Conservation (phyloP, 2,329 filamentous ascomycete genomes). For the Botrytis fabae region DNA sequence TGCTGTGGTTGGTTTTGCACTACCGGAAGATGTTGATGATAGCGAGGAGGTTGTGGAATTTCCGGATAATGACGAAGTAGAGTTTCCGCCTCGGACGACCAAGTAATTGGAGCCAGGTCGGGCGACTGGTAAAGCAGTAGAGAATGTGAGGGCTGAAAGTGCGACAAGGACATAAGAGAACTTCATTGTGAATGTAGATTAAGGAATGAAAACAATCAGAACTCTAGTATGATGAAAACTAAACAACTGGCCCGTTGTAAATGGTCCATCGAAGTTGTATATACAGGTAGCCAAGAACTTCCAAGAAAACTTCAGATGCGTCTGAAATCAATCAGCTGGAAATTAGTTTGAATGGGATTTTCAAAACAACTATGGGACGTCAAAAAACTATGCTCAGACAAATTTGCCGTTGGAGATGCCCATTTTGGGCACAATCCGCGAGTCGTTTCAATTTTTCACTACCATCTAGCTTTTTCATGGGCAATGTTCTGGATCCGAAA, state of each 20-base stretch:
- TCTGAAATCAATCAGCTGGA: background rate
- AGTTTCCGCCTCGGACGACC: background rate
- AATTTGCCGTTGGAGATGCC: background rate
- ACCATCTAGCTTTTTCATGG: background rate
- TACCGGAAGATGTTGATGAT: background rate
- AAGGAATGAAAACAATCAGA: slow-evolving; percentile 5
- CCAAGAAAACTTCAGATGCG: slow-evolving; percentile 16
- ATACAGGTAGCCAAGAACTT: slow-evolving; percentile 17
- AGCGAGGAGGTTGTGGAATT: slow-evolving; percentile 5
- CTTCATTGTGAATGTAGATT: slow-evolving; percentile 14
- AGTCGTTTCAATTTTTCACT: slow-evolving; percentile 1
- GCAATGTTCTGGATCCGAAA: background rate
- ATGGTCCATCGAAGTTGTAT: slow-evolving; percentile 1
- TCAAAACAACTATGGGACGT: slow-evolving; percentile 15
- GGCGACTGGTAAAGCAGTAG: slow-evolving; percentile 11
- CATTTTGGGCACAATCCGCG: background rate
- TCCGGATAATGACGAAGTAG: background rate
- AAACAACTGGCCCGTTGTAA: background rate
- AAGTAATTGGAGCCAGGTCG: background rate
- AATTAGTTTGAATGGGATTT: background rate
- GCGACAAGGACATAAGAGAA: slow-evolving; percentile 5
- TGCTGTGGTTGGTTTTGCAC: background rate
- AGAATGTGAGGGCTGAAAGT: slow-evolving; percentile 9
- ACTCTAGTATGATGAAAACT: background rate
- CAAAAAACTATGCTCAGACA: slow-evolving; percentile 1